Evolutionary conservation across 192 early-diverging fungal species (phyloP), one percentile per base, ranked within the genome.

Genomic region (Backusella parvicylindrica): DNA sequence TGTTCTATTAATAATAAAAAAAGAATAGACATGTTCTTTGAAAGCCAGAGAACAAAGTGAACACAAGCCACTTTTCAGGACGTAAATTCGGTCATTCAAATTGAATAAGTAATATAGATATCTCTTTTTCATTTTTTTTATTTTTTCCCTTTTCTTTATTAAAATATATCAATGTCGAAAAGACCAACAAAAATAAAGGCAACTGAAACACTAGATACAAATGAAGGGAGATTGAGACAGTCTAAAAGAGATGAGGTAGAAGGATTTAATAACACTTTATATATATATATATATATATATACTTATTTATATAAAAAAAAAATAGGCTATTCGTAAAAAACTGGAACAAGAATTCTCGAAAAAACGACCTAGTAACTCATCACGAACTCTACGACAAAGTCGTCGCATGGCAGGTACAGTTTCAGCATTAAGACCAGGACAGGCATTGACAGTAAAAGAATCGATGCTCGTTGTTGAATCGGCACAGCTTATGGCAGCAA

Each of bases 401-500:
- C 64, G 78, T 50, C 78, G 77, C 35, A 89, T 88, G 71, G 83
- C 86, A 11, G 95, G 95, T 38, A 99, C 97, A 4, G 97, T 99
- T n/a, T 92, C 95, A 5, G 90, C 95, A 12, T 86, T 99, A 50
- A 86, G 90, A 47, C 95, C 96, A 21, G 88, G 92, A 0, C 90
- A 94, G 23, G 95, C 96, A 15, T 86, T 99, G 78, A 96, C 95
- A 8, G 90, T 95, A 73, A 89, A 89, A 72, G 91, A 95, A 43
- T 89, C 86, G 33, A 86, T 93, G 75, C 82, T 89, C 31, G 91
- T 95, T 43, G 88, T 90, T 41, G 94, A 96, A 79, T 94, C 92
- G 0, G 90, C 94, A n/a, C 94, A 94, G 82, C 85, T 94, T 74
- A 98, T 99, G 97, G 97, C 98, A 5, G 98, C 98, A 21, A 98